Conservation (phyloP, 2,329 filamentous ascomycete species). For the Exserohilum turcica region DNA sequence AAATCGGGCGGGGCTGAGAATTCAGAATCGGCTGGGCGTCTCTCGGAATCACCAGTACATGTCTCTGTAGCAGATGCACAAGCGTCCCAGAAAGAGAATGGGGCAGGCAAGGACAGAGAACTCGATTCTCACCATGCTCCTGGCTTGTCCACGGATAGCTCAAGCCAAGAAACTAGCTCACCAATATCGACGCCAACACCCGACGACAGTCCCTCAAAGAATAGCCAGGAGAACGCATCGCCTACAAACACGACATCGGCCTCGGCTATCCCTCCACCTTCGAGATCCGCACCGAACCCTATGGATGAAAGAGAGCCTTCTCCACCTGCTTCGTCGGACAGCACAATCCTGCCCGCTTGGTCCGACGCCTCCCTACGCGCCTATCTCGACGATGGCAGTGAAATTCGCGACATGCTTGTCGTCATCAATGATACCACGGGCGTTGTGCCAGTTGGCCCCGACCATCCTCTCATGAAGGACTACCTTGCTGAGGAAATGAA, state of each 20-base stretch:
- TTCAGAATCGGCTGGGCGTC: slow-evolving; percentile 35
- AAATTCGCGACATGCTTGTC: slow-evolving; percentile 86
- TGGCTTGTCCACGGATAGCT: slow-evolving; percentile 71
- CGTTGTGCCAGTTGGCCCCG: slow-evolving; percentile 75
- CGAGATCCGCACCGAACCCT: slow-evolving; percentile 47
- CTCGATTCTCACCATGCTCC: slow-evolving; percentile 57
- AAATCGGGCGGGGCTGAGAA: slow-evolving; percentile 24
- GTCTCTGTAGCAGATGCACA: slow-evolving; percentile 62
- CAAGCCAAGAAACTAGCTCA: slow-evolving; percentile 64
- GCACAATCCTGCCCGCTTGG: slow-evolving; percentile 71
- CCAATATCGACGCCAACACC: slow-evolving; percentile 45
- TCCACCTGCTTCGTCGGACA: slow-evolving; percentile 44
- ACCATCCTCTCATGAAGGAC: slow-evolving; percentile 80
- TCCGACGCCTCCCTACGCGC: slow-evolving; percentile 82
- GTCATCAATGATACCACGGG: slow-evolving; percentile 93
- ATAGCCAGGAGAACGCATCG: slow-evolving; percentile 31
- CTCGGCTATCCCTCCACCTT: slow-evolving; percentile 29
- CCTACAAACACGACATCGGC: slow-evolving; percentile 31
- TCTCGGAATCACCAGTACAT: slow-evolving; percentile 72
- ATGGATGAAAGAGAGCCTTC: slow-evolving; percentile 29
- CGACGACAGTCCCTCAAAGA: slow-evolving; percentile 39
- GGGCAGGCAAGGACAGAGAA: slow-evolving; percentile 31
- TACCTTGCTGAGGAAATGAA: slow-evolving; percentile 88
- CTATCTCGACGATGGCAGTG: slow-evolving; percentile 87
- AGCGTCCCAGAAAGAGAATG: slow-evolving; percentile 35